phyloP scores from a whole-genome alignment of 768 basidiomycete genomes.

The Mycena metata region DNA sequence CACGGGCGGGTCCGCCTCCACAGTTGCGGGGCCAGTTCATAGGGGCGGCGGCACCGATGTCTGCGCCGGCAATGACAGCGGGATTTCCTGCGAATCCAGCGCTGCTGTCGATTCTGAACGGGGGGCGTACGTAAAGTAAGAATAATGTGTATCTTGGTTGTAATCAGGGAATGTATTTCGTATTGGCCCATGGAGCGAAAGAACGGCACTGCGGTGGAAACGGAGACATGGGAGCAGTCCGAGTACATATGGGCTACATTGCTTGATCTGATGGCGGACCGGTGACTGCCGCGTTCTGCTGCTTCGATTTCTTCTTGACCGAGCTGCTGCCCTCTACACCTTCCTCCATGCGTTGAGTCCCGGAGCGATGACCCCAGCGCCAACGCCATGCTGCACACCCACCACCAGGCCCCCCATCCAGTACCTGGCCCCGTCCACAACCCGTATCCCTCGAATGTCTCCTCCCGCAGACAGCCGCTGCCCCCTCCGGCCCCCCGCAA shows the following conservation, averaged over 20 bases:
- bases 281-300: too few species aligned
- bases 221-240: not conserved
- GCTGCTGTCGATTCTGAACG: constrained; percentile 42
- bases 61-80: constrained; percentile 29
- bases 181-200: constrained; percentile 19
- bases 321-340: constrained; percentile 10
- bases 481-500: constrained; percentile 54
- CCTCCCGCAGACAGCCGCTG: constrained; percentile 40
- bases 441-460: constrained; percentile 38
- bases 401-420: constrained; percentile 39
- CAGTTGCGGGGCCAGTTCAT: not conserved
- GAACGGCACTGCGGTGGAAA: constrained; percentile 19
- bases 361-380: constrained; percentile 23
- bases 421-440: constrained; percentile 50
- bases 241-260: too few species aligned
- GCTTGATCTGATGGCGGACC: too few species aligned
- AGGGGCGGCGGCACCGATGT: constrained; percentile 13
- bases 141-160: not conserved
- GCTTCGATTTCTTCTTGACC: too few species aligned
- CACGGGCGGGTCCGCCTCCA: not conserved
- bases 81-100: constrained; percentile 31
- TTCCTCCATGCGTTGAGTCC: constrained; percentile 14
- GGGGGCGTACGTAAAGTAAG: constrained; percentile 14
- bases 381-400: constrained; percentile 29
- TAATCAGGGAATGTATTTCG: constrained; percentile 1